Evolutionary conservation across 2,329 filamentous ascomycete genomes (phyloP).

Genomic region (Phialophora tarda): DNA sequence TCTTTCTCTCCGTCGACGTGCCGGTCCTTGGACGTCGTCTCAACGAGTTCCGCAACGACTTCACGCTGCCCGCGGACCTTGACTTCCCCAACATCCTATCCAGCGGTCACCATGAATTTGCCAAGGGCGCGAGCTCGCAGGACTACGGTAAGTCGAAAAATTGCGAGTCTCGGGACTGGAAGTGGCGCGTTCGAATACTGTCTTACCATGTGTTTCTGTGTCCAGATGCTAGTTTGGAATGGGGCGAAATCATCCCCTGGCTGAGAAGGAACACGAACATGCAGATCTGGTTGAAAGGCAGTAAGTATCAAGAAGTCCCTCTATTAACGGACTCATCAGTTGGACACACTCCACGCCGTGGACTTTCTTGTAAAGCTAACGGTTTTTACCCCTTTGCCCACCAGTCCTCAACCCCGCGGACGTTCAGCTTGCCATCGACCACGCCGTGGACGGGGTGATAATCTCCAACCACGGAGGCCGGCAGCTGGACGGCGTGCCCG

Average conservation of each 20-base stretch:
- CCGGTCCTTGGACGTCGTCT: conserved; percentile 56
- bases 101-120: conserved; percentile 6
- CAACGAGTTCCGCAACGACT: conserved; percentile 61
- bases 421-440: conserved; percentile 29
- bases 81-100: conserved; percentile 35
- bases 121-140: conserved; percentile 18
- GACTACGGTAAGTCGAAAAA: conserved; percentile 38
- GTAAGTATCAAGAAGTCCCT: conserved; percentile 19
- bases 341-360: not conserved
- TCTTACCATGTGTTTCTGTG: not conserved
- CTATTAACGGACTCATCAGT: too few species aligned
- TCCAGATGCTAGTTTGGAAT: conserved; percentile 52
- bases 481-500: conserved; percentile 32
- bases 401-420: conserved; percentile 27
- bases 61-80: conserved; percentile 42
- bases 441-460: conserved; percentile 28
- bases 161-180: not conserved
- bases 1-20: conserved; percentile 59
- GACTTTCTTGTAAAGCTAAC: not conserved
- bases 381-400: not conserved
- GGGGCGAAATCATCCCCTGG: conserved; percentile 58
- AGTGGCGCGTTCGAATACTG: not conserved
- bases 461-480: conserved; percentile 33
- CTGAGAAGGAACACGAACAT: conserved; percentile 48
- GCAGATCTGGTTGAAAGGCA: conserved; percentile 35